A percentile compares a stretch with the other conserved stretches of the same genome.
Evolutionary conservation across 164 flowering plant genomes (phyloP).

Genomic region (Nelumbo lutea): DNA sequence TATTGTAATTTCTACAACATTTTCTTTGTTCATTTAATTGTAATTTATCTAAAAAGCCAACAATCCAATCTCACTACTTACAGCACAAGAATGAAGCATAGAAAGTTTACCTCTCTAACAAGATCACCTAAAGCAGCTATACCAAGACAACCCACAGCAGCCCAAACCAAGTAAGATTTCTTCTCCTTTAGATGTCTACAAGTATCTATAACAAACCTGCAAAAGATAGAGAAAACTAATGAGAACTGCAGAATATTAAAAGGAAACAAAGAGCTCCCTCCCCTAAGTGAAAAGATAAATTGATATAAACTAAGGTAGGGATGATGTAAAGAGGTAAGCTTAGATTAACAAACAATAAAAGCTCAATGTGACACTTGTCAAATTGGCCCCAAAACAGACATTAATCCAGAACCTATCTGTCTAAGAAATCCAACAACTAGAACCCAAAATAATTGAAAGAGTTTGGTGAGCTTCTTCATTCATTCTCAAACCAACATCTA

Average conservation of each 20-base stretch:
- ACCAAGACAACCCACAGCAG: slow-evolving; percentile 87
- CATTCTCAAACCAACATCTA: no score
- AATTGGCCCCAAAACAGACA: no score
- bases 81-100: neutral
- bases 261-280: neutral
- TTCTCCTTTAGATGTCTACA: slow-evolving; percentile 71
- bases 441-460: no score
- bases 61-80: neutral
- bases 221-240: slow-evolving; percentile 8
- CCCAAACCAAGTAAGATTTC: slow-evolving; percentile 74
- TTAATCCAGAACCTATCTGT: no score
- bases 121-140: slow-evolving; percentile 71
- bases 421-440: neutral
- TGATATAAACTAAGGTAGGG: neutral
- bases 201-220: slow-evolving; percentile 73
- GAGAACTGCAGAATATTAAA: neutral
- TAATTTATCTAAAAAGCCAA: neutral
- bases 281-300: neutral
- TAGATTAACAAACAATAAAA: no score
- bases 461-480: no score
- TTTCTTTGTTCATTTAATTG: neutral
- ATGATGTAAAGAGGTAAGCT: no score
- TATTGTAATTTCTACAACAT: no score
- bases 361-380: no score
- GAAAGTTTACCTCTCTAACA: slow-evolving; percentile 63